Evolutionary conservation across 768 basidiomycete genomes (phyloP), one percentile per base, ranked within the genome.

Genomic region (Auricularia auricula-judae): DNA sequence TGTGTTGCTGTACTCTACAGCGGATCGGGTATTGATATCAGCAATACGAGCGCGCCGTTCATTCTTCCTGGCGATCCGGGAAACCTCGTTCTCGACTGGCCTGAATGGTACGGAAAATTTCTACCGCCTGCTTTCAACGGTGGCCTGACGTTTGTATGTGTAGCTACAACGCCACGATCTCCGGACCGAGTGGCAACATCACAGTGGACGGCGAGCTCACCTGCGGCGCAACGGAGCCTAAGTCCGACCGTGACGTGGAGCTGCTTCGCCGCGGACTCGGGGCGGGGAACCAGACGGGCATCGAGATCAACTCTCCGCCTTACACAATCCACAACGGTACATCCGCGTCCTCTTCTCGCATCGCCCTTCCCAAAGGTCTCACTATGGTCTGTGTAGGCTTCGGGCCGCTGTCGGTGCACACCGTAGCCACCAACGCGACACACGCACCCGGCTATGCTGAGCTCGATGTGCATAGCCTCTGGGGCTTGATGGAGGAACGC

Each of bases 271-370:
- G 56, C 34, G 82, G 80, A 1, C 61, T 84, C 54, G 84, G 83
- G 3, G 61, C 65, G 3, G 82, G 79, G 29, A 75, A 75, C 51
- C 75, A 84, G 10, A 44, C 64, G 5, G 79, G 73, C 8, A 76
- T 82, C 4, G 74, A 86, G 68, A 70, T 87, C 36, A 86, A 83
- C 70, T 67, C 66, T 0, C 88, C 87, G 10, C 83, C 85, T 14
- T 90, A 89, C 66, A 77, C 84, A 1, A 86, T 91, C 63, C 86
- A 89, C 74, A 88, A 91, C 66, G 86, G 87, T 84, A 51, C 29
- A 29, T 29, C 29, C 29, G 2, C 29, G 2, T 67, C 76, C 7
- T 36, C 59, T n/a, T 7, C 44, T 43, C 33, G 51, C 58, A 60
- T 16, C 8, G 8, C 8, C 14, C 47, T 12, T 4, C 3, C 56